A percentile compares a stretch with the other conserved stretches of the same genome.
These are phyloP conservation scores for Mycena galopus DNA, from an alignment of 768 basidiomycete species.

Conservation along the genomic window DNA sequence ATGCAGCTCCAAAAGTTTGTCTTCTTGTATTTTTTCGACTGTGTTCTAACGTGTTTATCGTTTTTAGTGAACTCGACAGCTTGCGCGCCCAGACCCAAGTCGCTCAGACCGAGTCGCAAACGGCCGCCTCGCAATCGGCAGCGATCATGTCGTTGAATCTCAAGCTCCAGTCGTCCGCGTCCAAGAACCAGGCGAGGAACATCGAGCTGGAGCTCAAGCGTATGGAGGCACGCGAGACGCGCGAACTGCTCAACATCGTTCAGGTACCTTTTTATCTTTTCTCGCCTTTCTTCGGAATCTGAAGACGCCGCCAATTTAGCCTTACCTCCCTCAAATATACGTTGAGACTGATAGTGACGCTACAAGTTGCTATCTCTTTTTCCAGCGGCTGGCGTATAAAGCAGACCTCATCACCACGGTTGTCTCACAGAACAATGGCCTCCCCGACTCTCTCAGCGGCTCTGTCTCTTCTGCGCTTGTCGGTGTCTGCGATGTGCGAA, in stretches of 20 bases:
- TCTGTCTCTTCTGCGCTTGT: slow-evolving; percentile 88
- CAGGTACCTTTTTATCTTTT: slow-evolving; percentile 63
- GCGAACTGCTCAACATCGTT: slow-evolving; percentile 84
- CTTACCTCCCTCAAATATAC: slow-evolving; percentile 93
- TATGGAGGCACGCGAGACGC: slow-evolving; percentile 86
- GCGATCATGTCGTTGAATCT: slow-evolving; percentile 95
- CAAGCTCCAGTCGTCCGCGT: slow-evolving; percentile 91
- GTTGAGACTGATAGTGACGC: slow-evolving; percentile 91
- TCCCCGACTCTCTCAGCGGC: slow-evolving; percentile 89
- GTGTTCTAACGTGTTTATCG: background rate
- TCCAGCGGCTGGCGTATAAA: slow-evolving; percentile 90
- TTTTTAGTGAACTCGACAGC: slow-evolving; percentile 81
- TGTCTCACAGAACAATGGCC: slow-evolving; percentile 83
- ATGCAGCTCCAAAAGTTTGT: slow-evolving; percentile 81
- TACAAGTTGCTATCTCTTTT: slow-evolving; percentile 91
- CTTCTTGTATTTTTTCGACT: slow-evolving; percentile 5
- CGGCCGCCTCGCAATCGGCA: slow-evolving; percentile 89
- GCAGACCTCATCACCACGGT: slow-evolving; percentile 87
- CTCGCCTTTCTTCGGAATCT: slow-evolving; percentile 4
- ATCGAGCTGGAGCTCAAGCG: slow-evolving; percentile 92
- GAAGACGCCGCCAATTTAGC: slow-evolving; percentile 57
- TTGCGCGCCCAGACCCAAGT: slow-evolving; percentile 89
- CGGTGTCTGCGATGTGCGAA: slow-evolving; percentile 90
- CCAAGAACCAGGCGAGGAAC: slow-evolving; percentile 90
- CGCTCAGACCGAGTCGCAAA: slow-evolving; percentile 85